phyloP scores from a whole-genome alignment of 768 basidiomycete genomes.

The Pilatotrama ljubarskyi region DNA sequence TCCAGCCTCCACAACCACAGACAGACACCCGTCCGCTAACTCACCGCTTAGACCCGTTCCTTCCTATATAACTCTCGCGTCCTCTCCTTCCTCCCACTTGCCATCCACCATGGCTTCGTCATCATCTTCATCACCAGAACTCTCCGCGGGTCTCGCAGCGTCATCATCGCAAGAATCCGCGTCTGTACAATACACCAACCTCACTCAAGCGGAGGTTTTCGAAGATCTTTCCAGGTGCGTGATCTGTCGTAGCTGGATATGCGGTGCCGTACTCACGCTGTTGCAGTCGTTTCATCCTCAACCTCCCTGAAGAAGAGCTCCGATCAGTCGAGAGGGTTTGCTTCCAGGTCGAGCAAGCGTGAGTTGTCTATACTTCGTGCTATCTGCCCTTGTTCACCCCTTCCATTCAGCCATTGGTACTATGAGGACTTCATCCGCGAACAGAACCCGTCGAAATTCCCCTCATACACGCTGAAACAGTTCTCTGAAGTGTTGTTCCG shows the following conservation, averaged over 20 bases:
- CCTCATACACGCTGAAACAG: constrained; percentile 84
- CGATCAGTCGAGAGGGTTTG: constrained; percentile 90
- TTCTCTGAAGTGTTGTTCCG: constrained; percentile 92
- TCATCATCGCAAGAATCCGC: constrained; percentile 40
- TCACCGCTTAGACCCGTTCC: constrained; percentile 18
- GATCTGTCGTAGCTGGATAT: constrained; percentile 7
- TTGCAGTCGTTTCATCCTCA: constrained; percentile 89
- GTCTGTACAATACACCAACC: constrained; percentile 61
- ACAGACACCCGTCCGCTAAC: constrained; percentile 17
- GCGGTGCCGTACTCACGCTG: constrained; percentile 15
- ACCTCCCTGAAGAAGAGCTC: constrained; percentile 92
- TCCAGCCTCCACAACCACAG: constrained; percentile 22
- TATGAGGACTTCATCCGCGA: constrained; percentile 99
- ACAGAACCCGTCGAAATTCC: constrained; percentile 75
- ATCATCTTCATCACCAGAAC: constrained; percentile 78
- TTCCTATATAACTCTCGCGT: constrained; percentile 27
- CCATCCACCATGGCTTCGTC: constrained; percentile 64
- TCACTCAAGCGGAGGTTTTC: constrained; percentile 78
- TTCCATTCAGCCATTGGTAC: constrained; percentile 85
- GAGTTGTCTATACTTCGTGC: constrained; percentile 35
- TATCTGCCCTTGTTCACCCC: background rate
- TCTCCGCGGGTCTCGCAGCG: constrained; percentile 47
- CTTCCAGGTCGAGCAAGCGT: constrained; percentile 99
- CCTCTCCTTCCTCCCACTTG: constrained; percentile 26
- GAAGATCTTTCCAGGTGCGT: constrained; percentile 86